Percentiles rank a stretch among this genome's conserved stretches.
phyloP scores from a whole-genome alignment of 1,284 basidiomycete genomes.

The Heterobasidion irregulare region DNA sequence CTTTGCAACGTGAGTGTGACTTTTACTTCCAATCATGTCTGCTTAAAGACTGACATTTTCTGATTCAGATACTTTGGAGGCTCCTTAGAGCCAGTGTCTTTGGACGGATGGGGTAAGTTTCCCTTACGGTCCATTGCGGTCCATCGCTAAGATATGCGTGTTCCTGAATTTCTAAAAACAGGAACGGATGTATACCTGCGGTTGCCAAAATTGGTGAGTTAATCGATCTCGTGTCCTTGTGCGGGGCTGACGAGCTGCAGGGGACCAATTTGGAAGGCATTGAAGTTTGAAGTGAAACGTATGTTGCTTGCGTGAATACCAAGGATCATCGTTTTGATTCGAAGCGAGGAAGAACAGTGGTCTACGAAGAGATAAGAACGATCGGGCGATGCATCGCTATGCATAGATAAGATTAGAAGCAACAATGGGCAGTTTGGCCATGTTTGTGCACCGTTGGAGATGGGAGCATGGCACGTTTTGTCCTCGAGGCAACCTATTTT shows the following conservation, averaged over 20 bases:
- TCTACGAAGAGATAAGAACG: too few species aligned
- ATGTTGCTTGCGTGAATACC: too few species aligned
- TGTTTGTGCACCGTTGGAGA: constrained; percentile 6
- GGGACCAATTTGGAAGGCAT: constrained; percentile 80
- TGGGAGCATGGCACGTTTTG: not conserved
- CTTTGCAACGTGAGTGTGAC: constrained; percentile 57
- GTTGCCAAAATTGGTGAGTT: constrained; percentile 70
- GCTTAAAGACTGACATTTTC: not conserved
- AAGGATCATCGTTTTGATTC: too few species aligned
- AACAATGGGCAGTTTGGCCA: not conserved
- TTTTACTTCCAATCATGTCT: not conserved
- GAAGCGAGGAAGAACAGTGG: too few species aligned
- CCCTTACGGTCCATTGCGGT: not conserved
- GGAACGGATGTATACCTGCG: constrained; percentile 79
- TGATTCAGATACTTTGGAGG: constrained; percentile 68
- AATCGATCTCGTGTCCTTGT: not conserved
- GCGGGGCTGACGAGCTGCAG: constrained; percentile 26
- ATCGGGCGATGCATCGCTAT: too few species aligned
- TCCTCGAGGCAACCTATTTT: not conserved
- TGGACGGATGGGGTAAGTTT: constrained; percentile 70
- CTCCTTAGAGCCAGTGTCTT: constrained; percentile 69
- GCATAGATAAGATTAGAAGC: not conserved
- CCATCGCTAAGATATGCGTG: not conserved
- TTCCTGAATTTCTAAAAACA: constrained; percentile 17
- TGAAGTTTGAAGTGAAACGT: constrained; percentile 42